Evolutionary conservation across 352 stramenopile species (phyloP), one percentile per base, ranked within the genome.

Genomic region (Phytophthora cajani): DNA sequence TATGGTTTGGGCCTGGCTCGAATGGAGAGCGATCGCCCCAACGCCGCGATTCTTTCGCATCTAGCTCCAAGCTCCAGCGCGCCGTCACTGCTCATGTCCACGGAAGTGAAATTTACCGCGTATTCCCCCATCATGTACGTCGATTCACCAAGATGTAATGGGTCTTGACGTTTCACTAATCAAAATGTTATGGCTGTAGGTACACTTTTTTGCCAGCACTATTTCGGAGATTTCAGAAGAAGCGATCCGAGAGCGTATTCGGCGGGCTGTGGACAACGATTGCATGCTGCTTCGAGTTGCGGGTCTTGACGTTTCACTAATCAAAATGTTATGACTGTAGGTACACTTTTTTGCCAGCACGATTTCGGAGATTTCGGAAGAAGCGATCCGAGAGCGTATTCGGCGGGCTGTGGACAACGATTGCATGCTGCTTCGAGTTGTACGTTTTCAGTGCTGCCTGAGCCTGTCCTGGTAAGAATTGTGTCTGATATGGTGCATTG

Each of bases 111-210:
- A 93, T 97, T 36, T 93, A 92, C 16, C 77, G 82, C n/a, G 88
- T 97, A 30, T 97, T 97, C 53, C 89, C 88, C 6, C 89, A 97
- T 21, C 88, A 97, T 70, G 89, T 96, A 84, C 52, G 81, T 68
- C 25, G 14, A 46, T 16, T 40, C 12, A 42, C 25, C 11, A 36
- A 44, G 6, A 50, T 50, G 6, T n/a, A 67, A 46, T 40, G n/a
- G n/a, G 4, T 19, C 14, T 23, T 44, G 30, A 17, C 51, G 23
- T 27, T 27, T 27, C 23, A 38, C 38, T 46, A 19, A 46, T 9
- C 6, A 16, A 55, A 12, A 38, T 59, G 14, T 11, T 33, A 19
- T 42, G 52, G 14, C 19, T 56, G 4, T 47, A 96, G 88, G 87
- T 97, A 17, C 89, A 97, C 59, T 95, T 97, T 67, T 95, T 90